Percentiles rank a stretch among this genome's conserved stretches.
These are phyloP conservation scores for Pichia membranifaciens DNA, from an alignment of 805 yeast genomes.

Conservation along the genomic window DNA sequence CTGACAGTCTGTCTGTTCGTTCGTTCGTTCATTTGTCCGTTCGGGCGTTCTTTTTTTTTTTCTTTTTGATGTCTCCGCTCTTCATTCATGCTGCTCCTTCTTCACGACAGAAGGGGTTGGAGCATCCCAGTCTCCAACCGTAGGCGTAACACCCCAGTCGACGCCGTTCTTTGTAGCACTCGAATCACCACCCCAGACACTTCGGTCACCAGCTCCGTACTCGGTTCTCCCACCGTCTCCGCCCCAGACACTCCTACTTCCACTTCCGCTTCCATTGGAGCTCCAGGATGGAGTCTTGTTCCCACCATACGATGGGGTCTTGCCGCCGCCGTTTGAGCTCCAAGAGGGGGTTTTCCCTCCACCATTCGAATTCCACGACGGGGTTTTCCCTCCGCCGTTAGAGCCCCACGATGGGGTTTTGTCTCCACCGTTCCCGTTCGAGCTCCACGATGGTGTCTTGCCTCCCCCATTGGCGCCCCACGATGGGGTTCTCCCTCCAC, in stretches of 20 bases:
- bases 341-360: constrained; percentile 33
- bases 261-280: constrained; percentile 13
- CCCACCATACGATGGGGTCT: constrained; percentile 22
- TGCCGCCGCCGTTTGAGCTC: constrained; percentile 23
- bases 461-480: constrained; percentile 33
- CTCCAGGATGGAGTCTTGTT: constrained; percentile 30
- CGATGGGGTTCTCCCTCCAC: constrained; percentile 50
- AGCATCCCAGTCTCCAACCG: constrained; percentile 42
- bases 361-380: constrained; percentile 44
- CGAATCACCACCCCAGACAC: constrained; percentile 27
- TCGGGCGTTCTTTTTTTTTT: background rate
- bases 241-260: too few species aligned
- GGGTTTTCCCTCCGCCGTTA: constrained; percentile 39
- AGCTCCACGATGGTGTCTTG: constrained; percentile 8
- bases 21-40: too few species aligned
- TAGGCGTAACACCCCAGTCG: constrained; percentile 41
- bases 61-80: background rate
- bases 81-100: constrained; percentile 23
- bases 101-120: constrained; percentile 37
- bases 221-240: constrained; percentile 24
- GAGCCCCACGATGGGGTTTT: constrained; percentile 32
- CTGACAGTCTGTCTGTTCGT: background rate
- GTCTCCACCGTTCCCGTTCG: constrained; percentile 24
- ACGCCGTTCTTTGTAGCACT: constrained; percentile 28
- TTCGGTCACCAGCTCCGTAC: constrained; percentile 21